Conservation (phyloP, 1,284 basidiomycete genomes). For the Schizophyllum commune region DNA sequence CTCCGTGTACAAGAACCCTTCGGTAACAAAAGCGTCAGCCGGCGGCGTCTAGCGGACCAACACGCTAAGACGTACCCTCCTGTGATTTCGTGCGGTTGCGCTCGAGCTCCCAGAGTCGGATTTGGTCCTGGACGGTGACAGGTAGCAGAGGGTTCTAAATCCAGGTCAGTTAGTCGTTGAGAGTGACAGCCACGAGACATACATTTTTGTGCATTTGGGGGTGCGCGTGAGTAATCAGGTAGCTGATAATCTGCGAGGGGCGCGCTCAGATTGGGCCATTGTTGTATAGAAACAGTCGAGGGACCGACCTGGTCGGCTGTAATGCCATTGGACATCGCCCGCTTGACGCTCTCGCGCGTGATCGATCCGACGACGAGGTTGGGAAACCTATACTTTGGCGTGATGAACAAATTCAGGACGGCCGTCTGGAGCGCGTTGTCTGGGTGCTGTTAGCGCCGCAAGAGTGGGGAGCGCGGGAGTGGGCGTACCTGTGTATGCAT, state of each 20-base stretch:
- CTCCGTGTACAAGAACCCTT: constrained; percentile 61
- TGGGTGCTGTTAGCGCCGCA: constrained; percentile 24
- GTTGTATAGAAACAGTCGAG: constrained; percentile 7
- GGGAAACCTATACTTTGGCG: constrained; percentile 89
- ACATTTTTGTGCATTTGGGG: constrained; percentile 97
- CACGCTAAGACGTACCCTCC: constrained; percentile 50
- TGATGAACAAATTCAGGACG: constrained; percentile 91
- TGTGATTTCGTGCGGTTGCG: constrained; percentile 84
- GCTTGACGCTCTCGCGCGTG: constrained; percentile 92
- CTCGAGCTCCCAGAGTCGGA: constrained; percentile 96
- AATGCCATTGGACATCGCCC: constrained; percentile 91
- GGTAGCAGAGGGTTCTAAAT: constrained; percentile 80
- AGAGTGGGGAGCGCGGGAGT: constrained; percentile 6
- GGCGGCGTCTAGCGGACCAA: constrained; percentile 13
- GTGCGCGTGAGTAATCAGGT: constrained; percentile 91
- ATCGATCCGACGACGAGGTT: constrained; percentile 95
- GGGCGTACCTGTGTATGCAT: constrained; percentile 87
- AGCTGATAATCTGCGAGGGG: constrained; percentile 79
- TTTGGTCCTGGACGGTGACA: constrained; percentile 96
- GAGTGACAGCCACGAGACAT: constrained; percentile 8
- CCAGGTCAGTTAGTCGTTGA: constrained; percentile 1
- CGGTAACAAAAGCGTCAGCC: constrained; percentile 12
- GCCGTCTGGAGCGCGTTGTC: constrained; percentile 96
- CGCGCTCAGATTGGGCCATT: constrained; percentile 2
- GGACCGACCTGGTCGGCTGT: constrained; percentile 83